Evolutionary conservation across 306 rosid genomes (phyloP).

Genomic region (Casuarina equisetifolia): DNA sequence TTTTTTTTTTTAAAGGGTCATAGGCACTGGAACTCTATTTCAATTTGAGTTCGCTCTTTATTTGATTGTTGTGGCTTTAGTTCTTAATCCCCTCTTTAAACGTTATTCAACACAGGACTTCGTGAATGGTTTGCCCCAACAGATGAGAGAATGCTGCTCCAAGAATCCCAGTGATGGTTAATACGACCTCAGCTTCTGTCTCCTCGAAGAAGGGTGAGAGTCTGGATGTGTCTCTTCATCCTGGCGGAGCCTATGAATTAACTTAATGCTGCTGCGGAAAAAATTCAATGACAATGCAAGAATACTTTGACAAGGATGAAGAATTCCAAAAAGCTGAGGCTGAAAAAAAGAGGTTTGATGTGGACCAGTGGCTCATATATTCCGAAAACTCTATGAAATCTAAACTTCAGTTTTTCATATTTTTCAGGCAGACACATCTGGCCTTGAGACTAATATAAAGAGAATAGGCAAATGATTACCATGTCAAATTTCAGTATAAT

Average conservation of each 20-base stretch:
- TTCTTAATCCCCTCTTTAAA: background rate
- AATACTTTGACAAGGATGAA: slow-evolving; percentile 94
- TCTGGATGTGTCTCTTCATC: slow-evolving; percentile 52
- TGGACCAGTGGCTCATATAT: slow-evolving; percentile 23
- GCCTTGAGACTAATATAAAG: slow-evolving; percentile 56
- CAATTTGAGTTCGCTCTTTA: slow-evolving; percentile 4
- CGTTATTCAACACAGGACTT: slow-evolving; percentile 52
- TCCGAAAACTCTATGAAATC: slow-evolving; percentile 22
- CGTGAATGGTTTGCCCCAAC: slow-evolving; percentile 96
- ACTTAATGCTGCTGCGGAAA: slow-evolving; percentile 55
- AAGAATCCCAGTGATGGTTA: slow-evolving; percentile 98
- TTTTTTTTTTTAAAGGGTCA: too few relatives aligned
- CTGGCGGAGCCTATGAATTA: slow-evolving; percentile 52
- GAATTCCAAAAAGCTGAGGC: slow-evolving; percentile 87
- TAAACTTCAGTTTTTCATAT: slow-evolving; percentile 11
- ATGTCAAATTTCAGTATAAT: slow-evolving; percentile 6
- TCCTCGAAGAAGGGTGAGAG: slow-evolving; percentile 68
- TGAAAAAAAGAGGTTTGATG: slow-evolving; percentile 78
- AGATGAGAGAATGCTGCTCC: slow-evolving; percentile 93
- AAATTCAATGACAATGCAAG: slow-evolving; percentile 86
- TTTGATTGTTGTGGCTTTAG: background rate
- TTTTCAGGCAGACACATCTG: slow-evolving; percentile 62
- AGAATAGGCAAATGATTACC: slow-evolving; percentile 52
- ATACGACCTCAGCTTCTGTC: slow-evolving; percentile 84
- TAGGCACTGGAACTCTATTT: background rate